Evolutionary conservation across 2,329 filamentous ascomycete species (phyloP).

Genomic region (Pseudogymnoascus sp.): DNA sequence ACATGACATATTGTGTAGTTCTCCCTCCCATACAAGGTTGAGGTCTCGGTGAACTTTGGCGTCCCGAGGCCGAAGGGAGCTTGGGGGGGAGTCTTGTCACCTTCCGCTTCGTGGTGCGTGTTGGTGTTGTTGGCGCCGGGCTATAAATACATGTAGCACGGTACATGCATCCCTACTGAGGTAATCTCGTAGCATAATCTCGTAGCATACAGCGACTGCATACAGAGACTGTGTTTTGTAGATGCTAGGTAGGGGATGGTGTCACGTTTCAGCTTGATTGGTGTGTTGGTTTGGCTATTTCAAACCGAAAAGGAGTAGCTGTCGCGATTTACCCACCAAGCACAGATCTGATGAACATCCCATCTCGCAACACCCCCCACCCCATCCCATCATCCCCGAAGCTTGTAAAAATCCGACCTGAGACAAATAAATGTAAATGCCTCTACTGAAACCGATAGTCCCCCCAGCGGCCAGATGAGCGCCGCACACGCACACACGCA

Average conservation of each 20-base stretch:
- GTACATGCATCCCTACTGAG: neutral
- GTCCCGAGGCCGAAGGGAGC: neutral
- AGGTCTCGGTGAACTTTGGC: neutral
- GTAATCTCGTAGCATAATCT: neutral
- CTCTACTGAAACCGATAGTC: neutral
- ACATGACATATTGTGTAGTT: neutral
- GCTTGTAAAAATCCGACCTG: neutral
- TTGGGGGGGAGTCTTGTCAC: neutral
- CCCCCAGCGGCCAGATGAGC: too few relatives aligned
- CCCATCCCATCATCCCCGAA: too few relatives aligned
- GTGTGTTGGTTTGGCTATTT: neutral
- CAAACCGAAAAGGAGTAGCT: neutral
- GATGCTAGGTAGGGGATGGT: neutral
- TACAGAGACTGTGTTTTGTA: too few relatives aligned
- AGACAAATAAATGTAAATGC: neutral
- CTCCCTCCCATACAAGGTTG: too few relatives aligned
- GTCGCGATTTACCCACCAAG: neutral
- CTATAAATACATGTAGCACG: neutral
- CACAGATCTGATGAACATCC: neutral
- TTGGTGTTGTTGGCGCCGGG: neutral
- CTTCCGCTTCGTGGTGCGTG: neutral
- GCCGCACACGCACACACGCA: too few relatives aligned
- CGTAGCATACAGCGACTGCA: neutral
- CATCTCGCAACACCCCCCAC: neutral
- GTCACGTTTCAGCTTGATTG: neutral